A percentile compares a stretch with the other conserved stretches of the same genome.
phyloP scores from a whole-genome alignment of 2,329 filamentous ascomycete species.

The Bipolaris gigantea region DNA sequence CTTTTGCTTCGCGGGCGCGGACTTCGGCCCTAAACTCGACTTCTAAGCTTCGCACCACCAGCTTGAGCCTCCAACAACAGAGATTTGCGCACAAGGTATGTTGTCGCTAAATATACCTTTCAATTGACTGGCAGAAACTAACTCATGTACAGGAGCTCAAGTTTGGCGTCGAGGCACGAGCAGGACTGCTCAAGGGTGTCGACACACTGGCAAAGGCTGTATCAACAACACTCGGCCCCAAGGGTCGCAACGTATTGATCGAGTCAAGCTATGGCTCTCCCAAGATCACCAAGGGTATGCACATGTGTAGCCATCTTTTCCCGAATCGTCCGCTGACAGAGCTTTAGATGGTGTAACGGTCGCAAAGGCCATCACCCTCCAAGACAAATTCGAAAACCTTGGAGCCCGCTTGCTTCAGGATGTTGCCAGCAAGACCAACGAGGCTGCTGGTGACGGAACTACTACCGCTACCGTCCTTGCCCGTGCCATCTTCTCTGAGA shows the following conservation, averaged over 20 bases:
- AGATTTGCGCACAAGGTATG: slow-evolving; percentile 96
- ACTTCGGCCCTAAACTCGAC: slow-evolving; percentile 75
- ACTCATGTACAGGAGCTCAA: slow-evolving; percentile 75
- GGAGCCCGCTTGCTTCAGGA: slow-evolving; percentile 95
- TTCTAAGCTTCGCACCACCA: slow-evolving; percentile 52
- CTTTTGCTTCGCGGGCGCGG: slow-evolving; percentile 78
- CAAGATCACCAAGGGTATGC: slow-evolving; percentile 96
- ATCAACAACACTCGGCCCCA: slow-evolving; percentile 92
- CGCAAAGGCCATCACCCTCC: slow-evolving; percentile 78
- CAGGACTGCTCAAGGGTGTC: slow-evolving; percentile 86
- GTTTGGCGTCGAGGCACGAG: slow-evolving; percentile 94
- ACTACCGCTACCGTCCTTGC: slow-evolving; percentile 97
- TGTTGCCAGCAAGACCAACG: slow-evolving; percentile 99
- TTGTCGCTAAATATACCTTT: background rate
- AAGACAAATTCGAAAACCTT: slow-evolving; percentile 99
- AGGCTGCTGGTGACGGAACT: slow-evolving; percentile 97
- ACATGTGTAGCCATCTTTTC: background rate
- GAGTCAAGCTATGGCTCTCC: slow-evolving; percentile 98
- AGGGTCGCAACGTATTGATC: slow-evolving; percentile 97
- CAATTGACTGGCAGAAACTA: background rate
- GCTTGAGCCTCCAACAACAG: slow-evolving; percentile 80
- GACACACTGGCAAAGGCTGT: slow-evolving; percentile 97
- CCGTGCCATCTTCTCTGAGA: slow-evolving; percentile 98
- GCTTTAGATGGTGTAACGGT: slow-evolving; percentile 55
- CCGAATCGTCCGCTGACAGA: slow-evolving; percentile 18